Base-by-base conservation (phyloP, 2,329 filamentous ascomycete species). In the Xenoacremonium recifei region DNA sequence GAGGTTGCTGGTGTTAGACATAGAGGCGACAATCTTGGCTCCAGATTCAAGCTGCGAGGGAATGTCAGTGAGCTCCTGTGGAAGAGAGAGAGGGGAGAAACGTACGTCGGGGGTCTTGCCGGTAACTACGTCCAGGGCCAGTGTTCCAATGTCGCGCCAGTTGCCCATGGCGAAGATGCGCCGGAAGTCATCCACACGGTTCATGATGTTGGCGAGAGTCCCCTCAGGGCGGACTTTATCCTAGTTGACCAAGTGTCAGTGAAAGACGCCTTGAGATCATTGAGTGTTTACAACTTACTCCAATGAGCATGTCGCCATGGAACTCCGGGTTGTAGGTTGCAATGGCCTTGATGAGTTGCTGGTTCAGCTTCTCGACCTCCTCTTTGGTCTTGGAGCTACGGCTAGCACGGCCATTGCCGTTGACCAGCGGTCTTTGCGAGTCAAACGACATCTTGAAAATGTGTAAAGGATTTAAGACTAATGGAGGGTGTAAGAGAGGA, bases 1-100 rank as follows among this genome's bases (percentile, higher is more conserved):
- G 2, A 39, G 30, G 17, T 30, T 39, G 35, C 40, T 43, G 35
- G 38, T 36, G n/a, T 43, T 43, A 11, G 40, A 39, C 35, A 43
- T 39, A 18, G 40, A 39, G 5, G 27, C 40, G 31, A 43, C 40
- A 5, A 43, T 25, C 18, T 43, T 23, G 3, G 40, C 40, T 10
- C 40, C 40, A 19, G 35, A 15, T 37, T 43, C 27, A 23, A 43
- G 35, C 40, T 43, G 6, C n/a, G n/a, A n/a, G n/a, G n/a, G n/a
- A n/a, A n/a, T n/a, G n/a, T n/a, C n/a, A n/a, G n/a, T n/a, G n/a
- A n/a, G n/a, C n/a, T n/a, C n/a, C n/a, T n/a, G n/a, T n/a, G n/a
- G n/a, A n/a, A n/a, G n/a, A n/a, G n/a, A n/a, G n/a, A n/a, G n/a
- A n/a, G n/a, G n/a, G n/a, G 23, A 13, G 13, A 27, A 9, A 27